A percentile compares a stretch with the other conserved stretches of the same genome.
Conservation (phyloP, 177 flowering plant species). For the Vitis hybrid region DNA sequence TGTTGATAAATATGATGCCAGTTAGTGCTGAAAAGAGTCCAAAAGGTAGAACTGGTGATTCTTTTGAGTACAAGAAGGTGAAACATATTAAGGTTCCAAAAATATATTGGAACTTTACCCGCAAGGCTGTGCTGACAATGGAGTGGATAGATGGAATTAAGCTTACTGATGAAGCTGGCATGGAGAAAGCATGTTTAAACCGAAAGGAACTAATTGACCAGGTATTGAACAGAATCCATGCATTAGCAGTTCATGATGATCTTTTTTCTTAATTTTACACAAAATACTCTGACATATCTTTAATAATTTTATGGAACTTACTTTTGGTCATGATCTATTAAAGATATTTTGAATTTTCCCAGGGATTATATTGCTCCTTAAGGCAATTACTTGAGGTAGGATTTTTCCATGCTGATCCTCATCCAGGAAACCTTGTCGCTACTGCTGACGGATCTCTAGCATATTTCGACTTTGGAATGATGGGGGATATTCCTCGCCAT, state of each 20-base stretch:
- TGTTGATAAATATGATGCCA: conserved; percentile 13
- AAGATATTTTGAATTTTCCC: background rate
- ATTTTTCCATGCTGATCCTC: conserved; percentile 98
- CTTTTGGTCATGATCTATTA: background rate
- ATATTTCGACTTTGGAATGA: conserved; percentile 99
- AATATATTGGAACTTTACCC: conserved; percentile 85
- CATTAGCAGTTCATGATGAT: background rate
- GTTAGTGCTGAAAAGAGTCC: conserved; percentile 32
- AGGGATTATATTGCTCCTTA: conserved; percentile 93
- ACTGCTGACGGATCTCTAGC: conserved; percentile 71
- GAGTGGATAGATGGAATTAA: conserved; percentile 96
- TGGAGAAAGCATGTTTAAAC: conserved; percentile 56
- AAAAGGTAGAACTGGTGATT: conserved; percentile 17
- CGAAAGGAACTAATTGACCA: conserved; percentile 74
- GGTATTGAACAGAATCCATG: conserved; percentile 38
- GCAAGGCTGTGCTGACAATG: conserved; percentile 90
- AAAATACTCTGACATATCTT: background rate
- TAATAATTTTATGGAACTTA: background rate
- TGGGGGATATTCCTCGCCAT: conserved; percentile 98
- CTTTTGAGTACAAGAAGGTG: conserved; percentile 23
- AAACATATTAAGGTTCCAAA: conserved; percentile 72
- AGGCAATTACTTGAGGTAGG: conserved; percentile 95
- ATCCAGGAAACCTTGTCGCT: conserved; percentile 96
- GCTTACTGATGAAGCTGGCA: conserved; percentile 71
- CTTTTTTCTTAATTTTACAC: background rate